Evolutionary conservation across 768 basidiomycete species (phyloP), one percentile per base, ranked within the genome.

Genomic region (Cystobasidium onofrii): DNA sequence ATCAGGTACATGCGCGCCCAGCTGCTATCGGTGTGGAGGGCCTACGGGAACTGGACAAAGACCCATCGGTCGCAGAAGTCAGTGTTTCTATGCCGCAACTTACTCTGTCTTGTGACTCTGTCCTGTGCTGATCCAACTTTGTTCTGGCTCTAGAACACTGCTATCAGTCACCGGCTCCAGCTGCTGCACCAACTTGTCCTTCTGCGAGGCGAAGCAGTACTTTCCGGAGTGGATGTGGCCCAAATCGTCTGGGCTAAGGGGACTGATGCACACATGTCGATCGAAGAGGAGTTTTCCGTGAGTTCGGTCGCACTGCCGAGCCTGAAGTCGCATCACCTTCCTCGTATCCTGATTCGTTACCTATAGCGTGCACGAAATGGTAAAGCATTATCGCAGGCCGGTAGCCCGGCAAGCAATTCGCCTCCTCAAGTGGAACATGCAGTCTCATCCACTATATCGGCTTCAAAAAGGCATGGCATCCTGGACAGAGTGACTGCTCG

Each of bases 161-260:
- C 66, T 25, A 70, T 70, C 43, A 7, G 6, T 10, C 33, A 31
- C 33, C 52, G 69, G 27, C 29, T 71, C 4, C 29, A 60, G 33
- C n/a, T 71, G 6, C 9, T 71, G 25, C n/a, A 36, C 9, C 33
- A 71, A 36, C 55, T 71, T 17, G 69, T 71, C n/a, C 29, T 15
- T 25, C 69, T 71, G 33, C 33, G 69, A 23, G 55, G 69, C 20
- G 52, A 55, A 27, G 23, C 25, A 31, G 55, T 71, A 10, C 69
- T 71, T 25, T 46, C 52, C 1, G 33, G 25, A 9, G 34, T 71
- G 7, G 69, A 71, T 17, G 39, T 71, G 20, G 23, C 52, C 1
- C 13, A 71, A 43, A 55, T 71, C 3, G 69, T 71, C 10, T 60
- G 50, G 69, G 50, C 55, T 10, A 36, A 60, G 29, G 69, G 69